These are phyloP conservation scores for Hysterangium stoloniferum DNA, from an alignment of 768 basidiomycete species.

Conservation along the genomic window DNA sequence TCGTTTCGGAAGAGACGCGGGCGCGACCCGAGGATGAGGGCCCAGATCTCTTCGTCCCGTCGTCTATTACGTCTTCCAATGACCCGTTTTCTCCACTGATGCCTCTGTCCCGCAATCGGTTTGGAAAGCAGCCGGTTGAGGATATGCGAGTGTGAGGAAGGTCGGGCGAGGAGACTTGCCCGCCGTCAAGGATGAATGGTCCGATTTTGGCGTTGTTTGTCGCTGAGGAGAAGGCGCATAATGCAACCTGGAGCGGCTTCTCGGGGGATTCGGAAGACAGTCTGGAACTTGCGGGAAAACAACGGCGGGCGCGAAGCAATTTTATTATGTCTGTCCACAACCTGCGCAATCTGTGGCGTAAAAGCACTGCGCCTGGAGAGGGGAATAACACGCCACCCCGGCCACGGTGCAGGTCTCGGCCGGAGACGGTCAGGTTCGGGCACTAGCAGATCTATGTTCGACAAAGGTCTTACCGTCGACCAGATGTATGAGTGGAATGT, in stretches of 20 bases:
- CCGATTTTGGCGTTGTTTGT: constrained; percentile 23
- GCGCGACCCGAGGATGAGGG: constrained; percentile 19
- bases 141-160: constrained; percentile 40
- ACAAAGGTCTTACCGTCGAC: constrained; percentile 24
- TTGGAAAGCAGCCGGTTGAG: constrained; percentile 30
- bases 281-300: constrained; percentile 27
- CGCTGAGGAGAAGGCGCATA: constrained; percentile 22
- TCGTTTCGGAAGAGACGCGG: constrained; percentile 34
- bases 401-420: neutral
- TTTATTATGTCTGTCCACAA: constrained; percentile 54
- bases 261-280: constrained; percentile 55
- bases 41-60: constrained; percentile 16
- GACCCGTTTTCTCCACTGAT: constrained; percentile 52
- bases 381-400: neutral
- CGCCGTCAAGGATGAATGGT: constrained; percentile 26
- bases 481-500: constrained; percentile 28
- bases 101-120: constrained; percentile 80
- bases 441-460: constrained; percentile 1
- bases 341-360: constrained; percentile 11
- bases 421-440: neutral
- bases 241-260: constrained; percentile 52
- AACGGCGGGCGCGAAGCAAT: constrained; percentile 28
- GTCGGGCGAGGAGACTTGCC: constrained; percentile 8
- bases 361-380: constrained; percentile 2
- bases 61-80: constrained; percentile 19